Conservation (phyloP, 805 yeast species). For the Yarrowia keelungensis region DNA sequence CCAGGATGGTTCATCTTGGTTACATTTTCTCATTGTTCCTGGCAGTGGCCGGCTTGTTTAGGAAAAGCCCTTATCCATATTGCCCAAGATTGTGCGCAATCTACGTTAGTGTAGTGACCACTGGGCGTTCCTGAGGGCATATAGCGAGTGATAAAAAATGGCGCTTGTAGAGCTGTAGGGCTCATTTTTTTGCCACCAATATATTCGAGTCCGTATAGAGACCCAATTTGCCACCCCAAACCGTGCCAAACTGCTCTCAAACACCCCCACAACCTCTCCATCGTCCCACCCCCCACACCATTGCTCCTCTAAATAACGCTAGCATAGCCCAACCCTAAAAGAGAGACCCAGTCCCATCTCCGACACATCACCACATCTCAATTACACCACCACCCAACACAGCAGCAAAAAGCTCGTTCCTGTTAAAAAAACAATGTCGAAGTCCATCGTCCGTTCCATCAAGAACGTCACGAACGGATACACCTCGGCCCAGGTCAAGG, state of each 20-base stretch:
- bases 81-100: conserved; percentile 37
- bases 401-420: neutral
- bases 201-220: neutral
- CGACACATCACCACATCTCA: conserved; percentile 31
- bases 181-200: neutral
- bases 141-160: conserved; percentile 1
- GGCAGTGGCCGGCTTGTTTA: neutral
- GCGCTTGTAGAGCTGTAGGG: neutral
- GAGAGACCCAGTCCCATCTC: conserved; percentile 27
- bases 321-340: conserved; percentile 38
- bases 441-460: conserved; percentile 77
- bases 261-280: no score
- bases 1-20: conserved; percentile 4
- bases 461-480: conserved; percentile 92
- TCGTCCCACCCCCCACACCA: conserved; percentile 27
- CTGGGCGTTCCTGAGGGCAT: conserved; percentile 32
- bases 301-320: conserved; percentile 38
- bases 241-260: no score
- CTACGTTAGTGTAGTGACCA: conserved; percentile 20
- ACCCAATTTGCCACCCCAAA: no score
- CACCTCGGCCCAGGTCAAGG: conserved; percentile 81
- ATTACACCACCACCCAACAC: conserved; percentile 9
- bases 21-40: conserved; percentile 15
- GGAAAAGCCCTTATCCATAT: conserved; percentile 37
- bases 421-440: conserved; percentile 45